Percentiles rank a stretch among this genome's conserved stretches.
These are phyloP conservation scores for Talaromyces sp. DNA, from an alignment of 2,329 filamentous ascomycete species.

Conservation along the genomic window DNA sequence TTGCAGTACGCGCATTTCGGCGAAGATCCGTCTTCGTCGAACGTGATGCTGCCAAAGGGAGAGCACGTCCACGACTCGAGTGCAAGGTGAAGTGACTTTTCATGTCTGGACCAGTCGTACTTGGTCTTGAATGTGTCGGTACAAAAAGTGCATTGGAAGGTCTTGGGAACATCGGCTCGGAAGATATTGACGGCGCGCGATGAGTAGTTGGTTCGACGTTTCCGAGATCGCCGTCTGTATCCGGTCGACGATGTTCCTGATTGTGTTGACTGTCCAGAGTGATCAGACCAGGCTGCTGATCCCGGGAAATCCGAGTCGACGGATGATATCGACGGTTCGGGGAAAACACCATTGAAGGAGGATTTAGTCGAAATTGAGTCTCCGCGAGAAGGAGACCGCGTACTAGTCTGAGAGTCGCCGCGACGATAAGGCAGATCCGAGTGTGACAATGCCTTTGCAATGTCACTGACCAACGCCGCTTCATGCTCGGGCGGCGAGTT, in stretches of 20 bases:
- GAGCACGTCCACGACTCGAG: slow-evolving; percentile 27
- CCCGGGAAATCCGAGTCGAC: background rate
- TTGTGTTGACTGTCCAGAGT: slow-evolving; percentile 3
- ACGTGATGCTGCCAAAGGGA: background rate
- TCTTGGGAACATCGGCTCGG: slow-evolving; percentile 1
- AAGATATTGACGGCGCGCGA: slow-evolving; percentile 1
- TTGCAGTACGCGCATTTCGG: slow-evolving; percentile 47
- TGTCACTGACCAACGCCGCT: slow-evolving; percentile 8
- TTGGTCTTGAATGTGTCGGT: slow-evolving; percentile 42
- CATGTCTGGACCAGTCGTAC: slow-evolving; percentile 45
- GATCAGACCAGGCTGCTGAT: slow-evolving; percentile 7
- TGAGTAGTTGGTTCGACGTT: slow-evolving; percentile 4
- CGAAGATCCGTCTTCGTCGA: background rate
- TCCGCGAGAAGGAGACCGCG: slow-evolving; percentile 3
- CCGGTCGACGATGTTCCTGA: background rate
- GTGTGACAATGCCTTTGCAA: slow-evolving; percentile 7
- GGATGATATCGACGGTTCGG: slow-evolving; percentile 4
- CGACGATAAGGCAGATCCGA: background rate
- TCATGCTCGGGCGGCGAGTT: slow-evolving; percentile 11
- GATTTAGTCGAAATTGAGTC: slow-evolving; percentile 4
- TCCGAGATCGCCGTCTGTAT: slow-evolving; percentile 7
- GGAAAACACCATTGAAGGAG: slow-evolving; percentile 1
- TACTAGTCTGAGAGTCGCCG: background rate
- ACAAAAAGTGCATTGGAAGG: slow-evolving; percentile 43
- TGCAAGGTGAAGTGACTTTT: slow-evolving; percentile 42